Conservation (phyloP, 176 grass and related monocot species). For the Canna indica region DNA sequence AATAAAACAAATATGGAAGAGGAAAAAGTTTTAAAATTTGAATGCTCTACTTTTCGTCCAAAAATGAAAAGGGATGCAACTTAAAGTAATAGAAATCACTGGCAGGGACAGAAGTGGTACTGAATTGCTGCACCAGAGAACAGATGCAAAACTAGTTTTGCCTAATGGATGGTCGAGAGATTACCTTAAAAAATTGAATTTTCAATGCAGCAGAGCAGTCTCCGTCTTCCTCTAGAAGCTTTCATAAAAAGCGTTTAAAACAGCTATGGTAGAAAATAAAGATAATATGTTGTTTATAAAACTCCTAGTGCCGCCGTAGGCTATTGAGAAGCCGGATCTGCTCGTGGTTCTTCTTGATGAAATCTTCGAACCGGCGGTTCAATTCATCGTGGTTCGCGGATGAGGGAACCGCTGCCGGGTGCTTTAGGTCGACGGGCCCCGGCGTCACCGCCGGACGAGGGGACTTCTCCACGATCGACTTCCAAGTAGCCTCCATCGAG, state of each 20-base stretch:
- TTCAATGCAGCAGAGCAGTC: not conserved
- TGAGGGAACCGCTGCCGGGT: slow-evolving; percentile 16
- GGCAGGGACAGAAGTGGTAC: not conserved
- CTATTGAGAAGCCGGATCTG: slow-evolving; percentile 2
- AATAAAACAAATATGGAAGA: not conserved
- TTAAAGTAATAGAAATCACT: not conserved
- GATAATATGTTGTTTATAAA: not conserved
- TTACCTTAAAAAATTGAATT: not conserved
- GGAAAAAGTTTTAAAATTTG: too few relatives aligned
- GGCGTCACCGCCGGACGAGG: not conserved
- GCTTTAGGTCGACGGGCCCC: slow-evolving; percentile 2
- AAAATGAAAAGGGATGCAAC: not conserved
- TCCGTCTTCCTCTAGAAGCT: not conserved
- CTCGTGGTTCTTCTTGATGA: slow-evolving; percentile 1
- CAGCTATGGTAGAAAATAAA: not conserved
- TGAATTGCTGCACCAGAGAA: not conserved
- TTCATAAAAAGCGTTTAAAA: not conserved
- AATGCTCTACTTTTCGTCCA: not conserved
- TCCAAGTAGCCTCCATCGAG: slow-evolving; percentile 1
- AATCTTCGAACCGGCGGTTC: slow-evolving; percentile 1
- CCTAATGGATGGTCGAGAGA: not conserved
- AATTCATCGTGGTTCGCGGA: not conserved
- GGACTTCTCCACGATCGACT: not conserved
- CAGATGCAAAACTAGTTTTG: not conserved
- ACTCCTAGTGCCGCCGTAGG: not conserved